Percentiles rank a stretch among this genome's conserved stretches.
phyloP scores from a whole-genome alignment of 1,139 yeast species.

The Candida glucosophila region DNA sequence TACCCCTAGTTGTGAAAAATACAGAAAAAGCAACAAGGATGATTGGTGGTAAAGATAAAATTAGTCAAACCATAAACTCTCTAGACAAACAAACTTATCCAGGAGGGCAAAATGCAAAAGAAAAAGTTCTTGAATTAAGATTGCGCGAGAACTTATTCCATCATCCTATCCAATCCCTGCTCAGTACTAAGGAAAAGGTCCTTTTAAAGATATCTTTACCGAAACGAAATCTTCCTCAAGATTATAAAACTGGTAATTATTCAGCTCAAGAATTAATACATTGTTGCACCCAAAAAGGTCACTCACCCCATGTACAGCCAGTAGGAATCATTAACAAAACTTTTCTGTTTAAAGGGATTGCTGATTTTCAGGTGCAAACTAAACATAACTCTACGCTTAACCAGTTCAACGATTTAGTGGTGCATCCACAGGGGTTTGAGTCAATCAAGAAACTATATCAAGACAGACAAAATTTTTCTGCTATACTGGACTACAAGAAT shows the following conservation, averaged over 20 bases:
- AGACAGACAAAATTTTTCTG: constrained; percentile 24
- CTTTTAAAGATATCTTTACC: constrained; percentile 67
- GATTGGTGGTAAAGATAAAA: constrained; percentile 65
- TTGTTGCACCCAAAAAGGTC: no score
- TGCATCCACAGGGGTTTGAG: constrained; percentile 19
- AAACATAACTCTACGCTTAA: constrained; percentile 44
- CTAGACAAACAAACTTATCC: constrained; percentile 8
- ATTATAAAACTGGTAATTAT: constrained; percentile 32
- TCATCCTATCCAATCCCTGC: constrained; percentile 66
- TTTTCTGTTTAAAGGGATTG: constrained; percentile 74
- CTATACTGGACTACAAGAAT: constrained; percentile 23
- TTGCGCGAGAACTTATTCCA: constrained; percentile 67
- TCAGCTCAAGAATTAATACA: constrained; percentile 48
- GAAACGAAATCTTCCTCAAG: constrained; percentile 33
- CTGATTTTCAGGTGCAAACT: constrained; percentile 77
- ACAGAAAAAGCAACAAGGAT: constrained; percentile 54
- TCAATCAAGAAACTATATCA: constrained; percentile 37
- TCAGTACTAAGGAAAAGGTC: constrained; percentile 49
- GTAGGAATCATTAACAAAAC: constrained; percentile 63
- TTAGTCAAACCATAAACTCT: constrained; percentile 29
- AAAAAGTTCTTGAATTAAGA: constrained; percentile 48
- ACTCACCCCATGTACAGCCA: constrained; percentile 45
- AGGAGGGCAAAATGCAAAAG: constrained; percentile 5
- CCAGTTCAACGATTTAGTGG: constrained; percentile 19
- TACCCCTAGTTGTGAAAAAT: constrained; percentile 67